Evolutionary conservation across 164 flowering plant genomes (phyloP), one percentile per base, ranked within the genome.

Genomic region (Taxillus chinensis): DNA sequence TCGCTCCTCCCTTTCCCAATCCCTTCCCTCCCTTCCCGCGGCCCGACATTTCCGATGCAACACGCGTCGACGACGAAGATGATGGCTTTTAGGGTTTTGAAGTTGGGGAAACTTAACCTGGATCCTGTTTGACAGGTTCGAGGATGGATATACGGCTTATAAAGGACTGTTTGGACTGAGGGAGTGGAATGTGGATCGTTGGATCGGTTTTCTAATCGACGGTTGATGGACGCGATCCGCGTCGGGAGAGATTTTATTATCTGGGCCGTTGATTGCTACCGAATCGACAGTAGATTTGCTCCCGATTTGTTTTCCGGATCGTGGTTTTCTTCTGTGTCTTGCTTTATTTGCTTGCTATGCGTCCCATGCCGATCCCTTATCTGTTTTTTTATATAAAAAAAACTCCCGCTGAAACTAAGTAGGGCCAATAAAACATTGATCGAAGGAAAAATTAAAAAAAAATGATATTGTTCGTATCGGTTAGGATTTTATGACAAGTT

Each of bases 1-100:
- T 75, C 3, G 78, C 78, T 62, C 75, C 78, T 42, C 78, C 78
- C 71, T 75, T 75, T 11, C 78, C 78, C 64, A 75, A 59, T 4
- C 77, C 77, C 62, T 74, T 74, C 39, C 75, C 75, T 60, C 75
- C 78, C 62, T 75, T 75, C 9, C 78, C 78, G 15, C 51, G 51
- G 51, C 51, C 51, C 9, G 51, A 48, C 51, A 48, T 48, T 48
- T 48, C 12, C 13, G 51, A 43, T 27, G 27, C 27, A 27, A 27
- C 27, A 27, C 27, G 0, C 2, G 27, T 43, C 46, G 10, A 6
- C 1, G 46, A 43, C 7, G 46, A 43, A 43, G 46, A 43, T 5
- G 46, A 43, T 1, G 46, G 10, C 8, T 43, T 43, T 9, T 43
- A 43, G 7, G 46, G 46, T 43, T 43, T 43, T 6, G 0, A 9